Evolutionary conservation across 495 filamentous ascomycete species (phyloP), one percentile per base, ranked within the genome.

Genomic region (Opeltia flavorubescens): DNA sequence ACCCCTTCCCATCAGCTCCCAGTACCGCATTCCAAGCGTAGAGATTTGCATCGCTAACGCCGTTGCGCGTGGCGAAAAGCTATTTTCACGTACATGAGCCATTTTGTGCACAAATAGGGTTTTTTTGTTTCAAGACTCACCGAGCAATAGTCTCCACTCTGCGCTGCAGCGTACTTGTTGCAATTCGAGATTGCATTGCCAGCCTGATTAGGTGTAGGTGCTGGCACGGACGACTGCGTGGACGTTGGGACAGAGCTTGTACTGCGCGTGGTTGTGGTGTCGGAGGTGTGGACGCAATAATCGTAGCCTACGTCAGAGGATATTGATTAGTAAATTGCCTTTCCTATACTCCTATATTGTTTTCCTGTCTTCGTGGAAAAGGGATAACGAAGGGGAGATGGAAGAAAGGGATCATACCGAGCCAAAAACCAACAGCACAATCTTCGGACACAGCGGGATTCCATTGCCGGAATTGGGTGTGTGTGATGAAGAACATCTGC

Each of bases 271-370:
- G 18, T 46, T n/a, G 31, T 35, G 17, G 24, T 43, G 40, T 18
- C 46, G 40, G 44, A n/a, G 5, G 51, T 43, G 30, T 53, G 48
- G 24, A 61, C 51, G 28, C 54, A 61, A 29, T 59, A 57, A 15
- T 48, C 51, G 24, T 50, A 8, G 4, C 42, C 45, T 21, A 51
- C 15, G n/a, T n/a, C n/a, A n/a, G n/a, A n/a, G n/a, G n/a, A n/a
- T n/a, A n/a, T n/a, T n/a, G n/a, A n/a, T n/a, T n/a, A n/a, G n/a
- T n/a, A n/a, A n/a, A n/a, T n/a, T n/a, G n/a, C n/a, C n/a, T n/a
- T n/a, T n/a, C n/a, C n/a, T n/a, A n/a, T n/a, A n/a, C n/a, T n/a
- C n/a, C n/a, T n/a, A n/a, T n/a, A n/a, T n/a, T n/a, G n/a, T n/a
- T n/a, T n/a, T n/a, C n/a, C n/a, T n/a, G n/a, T n/a, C n/a, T n/a